Base-by-base conservation (phyloP, 352 stramenopile species). In the Pythium oligandrum region DNA sequence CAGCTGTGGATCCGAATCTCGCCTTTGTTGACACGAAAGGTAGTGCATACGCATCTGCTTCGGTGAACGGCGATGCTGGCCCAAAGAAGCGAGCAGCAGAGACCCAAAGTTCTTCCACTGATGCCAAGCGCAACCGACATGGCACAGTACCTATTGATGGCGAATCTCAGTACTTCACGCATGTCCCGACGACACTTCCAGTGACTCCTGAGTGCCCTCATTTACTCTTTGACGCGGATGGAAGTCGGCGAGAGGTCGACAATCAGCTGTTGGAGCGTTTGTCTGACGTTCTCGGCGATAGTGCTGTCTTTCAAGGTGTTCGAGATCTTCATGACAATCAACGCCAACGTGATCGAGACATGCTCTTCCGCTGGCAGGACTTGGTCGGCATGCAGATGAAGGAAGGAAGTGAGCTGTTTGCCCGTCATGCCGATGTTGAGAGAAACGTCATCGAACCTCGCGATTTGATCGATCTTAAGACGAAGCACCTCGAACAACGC, bases 361-460 rank as follows among this genome's bases (percentile, higher is more conserved):
- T 78, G 66, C 48, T 91, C 12, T 83, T 87, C 37, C 81, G 81
- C 12, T 91, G 81, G 81, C 81, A 91, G 56, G 81, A 91, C 33
- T 66, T 91, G 32, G 69, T 91, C 17, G 65, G 66, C 6, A 88
- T 85, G 78, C 81, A 91, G 53, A 91, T 91, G 81, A 89, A 90
- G 45, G 81, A 91, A 64, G 78, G 81, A 34, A 79, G 67, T 37
- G 80, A 89, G 33, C 56, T 91, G 12, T 89, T 81, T 45, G 63
- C 68, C 4, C 76, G 75, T 10, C 80, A 91, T 31, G 59, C 72
- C 9, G 65, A 65, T 31, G 51, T 73, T 0, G 78, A 88, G 48
- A 73, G 73, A 60, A 61, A 66, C 26, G 68, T 68, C 0, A 64
- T 62, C 3, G 75, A 85, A 32, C 59, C 74, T 6, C 66, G 70